phyloP scores from a whole-genome alignment of 352 stramenopile species.

The Nothophytophthora sp. region DNA sequence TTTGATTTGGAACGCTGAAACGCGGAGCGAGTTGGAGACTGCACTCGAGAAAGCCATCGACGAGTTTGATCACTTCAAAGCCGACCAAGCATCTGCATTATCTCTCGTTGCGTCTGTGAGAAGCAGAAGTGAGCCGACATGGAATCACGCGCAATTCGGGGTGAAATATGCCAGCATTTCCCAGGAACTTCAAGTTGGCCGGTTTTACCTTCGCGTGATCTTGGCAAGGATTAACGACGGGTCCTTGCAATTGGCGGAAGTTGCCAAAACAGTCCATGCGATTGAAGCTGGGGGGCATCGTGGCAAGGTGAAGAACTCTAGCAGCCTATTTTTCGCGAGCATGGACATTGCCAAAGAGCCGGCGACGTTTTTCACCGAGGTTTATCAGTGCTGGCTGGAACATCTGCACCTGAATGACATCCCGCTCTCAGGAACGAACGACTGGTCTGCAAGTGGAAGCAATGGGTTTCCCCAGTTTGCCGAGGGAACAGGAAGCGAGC shows the following conservation, averaged over 20 bases:
- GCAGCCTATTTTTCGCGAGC: conserved; percentile 63
- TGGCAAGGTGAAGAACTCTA: conserved; percentile 44
- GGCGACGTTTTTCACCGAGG: conserved; percentile 67
- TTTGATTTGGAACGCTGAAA: conserved; percentile 75
- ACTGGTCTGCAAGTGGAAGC: conserved; percentile 37
- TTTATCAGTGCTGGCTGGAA: conserved; percentile 85
- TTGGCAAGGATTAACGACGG: conserved; percentile 69
- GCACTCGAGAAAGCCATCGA: conserved; percentile 48
- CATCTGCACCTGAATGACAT: conserved; percentile 54
- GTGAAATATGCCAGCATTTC: conserved; percentile 65
- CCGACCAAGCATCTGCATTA: conserved; percentile 18
- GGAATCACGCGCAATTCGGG: conserved; percentile 74
- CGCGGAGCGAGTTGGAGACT: conserved; percentile 52
- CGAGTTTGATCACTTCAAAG: conserved; percentile 54
- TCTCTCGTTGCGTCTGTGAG: conserved; percentile 27
- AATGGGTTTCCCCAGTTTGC: conserved; percentile 24
- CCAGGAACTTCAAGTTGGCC: conserved; percentile 63
- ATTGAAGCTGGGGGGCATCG: conserved; percentile 43
- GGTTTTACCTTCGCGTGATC: conserved; percentile 76
- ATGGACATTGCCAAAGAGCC: conserved; percentile 68
- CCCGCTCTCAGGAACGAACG: conserved; percentile 30
- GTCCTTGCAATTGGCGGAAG: conserved; percentile 57
- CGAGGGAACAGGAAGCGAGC: conserved; percentile 30
- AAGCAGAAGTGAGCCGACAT: conserved; percentile 28
- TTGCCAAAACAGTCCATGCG: conserved; percentile 41